These are phyloP conservation scores for Thermothelomyces thermophilus DNA, from an alignment of 2,329 filamentous ascomycete genomes.

Conservation along the genomic window DNA sequence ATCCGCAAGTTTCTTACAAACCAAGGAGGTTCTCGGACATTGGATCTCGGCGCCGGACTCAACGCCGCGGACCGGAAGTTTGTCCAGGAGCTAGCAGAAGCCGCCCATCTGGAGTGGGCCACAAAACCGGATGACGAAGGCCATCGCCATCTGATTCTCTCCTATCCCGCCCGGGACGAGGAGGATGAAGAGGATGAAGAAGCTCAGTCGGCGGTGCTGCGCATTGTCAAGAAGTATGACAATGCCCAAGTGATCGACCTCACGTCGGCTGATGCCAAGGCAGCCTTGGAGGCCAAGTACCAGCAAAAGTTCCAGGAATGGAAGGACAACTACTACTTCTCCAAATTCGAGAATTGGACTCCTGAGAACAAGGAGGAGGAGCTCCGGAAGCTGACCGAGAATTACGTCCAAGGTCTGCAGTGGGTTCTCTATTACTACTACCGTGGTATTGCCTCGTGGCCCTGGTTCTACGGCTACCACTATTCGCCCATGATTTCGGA, in stretches of 20 bases:
- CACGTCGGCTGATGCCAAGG: constrained; percentile 70
- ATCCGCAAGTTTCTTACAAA: constrained; percentile 78
- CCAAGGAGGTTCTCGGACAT: constrained; percentile 48
- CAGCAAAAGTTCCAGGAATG: constrained; percentile 83
- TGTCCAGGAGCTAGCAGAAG: constrained; percentile 74
- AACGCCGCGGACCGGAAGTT: constrained; percentile 88
- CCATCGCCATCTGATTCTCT: constrained; percentile 45
- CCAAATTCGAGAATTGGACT: constrained; percentile 83
- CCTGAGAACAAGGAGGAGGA: constrained; percentile 68
- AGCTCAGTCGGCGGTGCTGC: constrained; percentile 71
- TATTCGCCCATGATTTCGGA: constrained; percentile 94
- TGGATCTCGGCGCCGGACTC: constrained; percentile 68
- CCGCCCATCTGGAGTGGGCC: constrained; percentile 50
- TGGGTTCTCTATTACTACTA: constrained; percentile 99
- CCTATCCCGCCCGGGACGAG: constrained; percentile 57
- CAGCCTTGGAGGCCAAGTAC: constrained; percentile 76
- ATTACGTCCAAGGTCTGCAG: constrained; percentile 94
- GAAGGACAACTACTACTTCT: constrained; percentile 90
- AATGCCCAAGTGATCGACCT: constrained; percentile 80
- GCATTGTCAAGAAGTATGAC: constrained; percentile 85
- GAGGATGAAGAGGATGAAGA: constrained; percentile 77
- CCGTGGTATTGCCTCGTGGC: constrained; percentile 93
- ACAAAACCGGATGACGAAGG: constrained; percentile 53
- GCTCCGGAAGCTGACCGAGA: constrained; percentile 77
- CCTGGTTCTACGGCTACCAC: constrained; percentile 96